phyloP scores from a whole-genome alignment of 2,329 filamentous ascomycete genomes.

The Lachnellula suecica region DNA sequence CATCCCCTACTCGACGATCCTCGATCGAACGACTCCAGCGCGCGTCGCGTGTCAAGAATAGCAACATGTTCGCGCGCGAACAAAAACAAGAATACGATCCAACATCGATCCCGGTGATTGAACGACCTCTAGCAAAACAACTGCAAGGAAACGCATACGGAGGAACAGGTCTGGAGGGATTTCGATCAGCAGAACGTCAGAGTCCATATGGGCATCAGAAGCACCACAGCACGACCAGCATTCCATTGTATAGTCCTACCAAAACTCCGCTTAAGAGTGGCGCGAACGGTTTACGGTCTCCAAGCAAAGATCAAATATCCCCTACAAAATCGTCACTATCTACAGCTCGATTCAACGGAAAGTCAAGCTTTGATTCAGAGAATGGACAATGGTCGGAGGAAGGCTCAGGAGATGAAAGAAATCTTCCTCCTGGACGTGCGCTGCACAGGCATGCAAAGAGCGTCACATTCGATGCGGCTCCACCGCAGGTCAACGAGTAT shows the following conservation, averaged over 20 bases:
- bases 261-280: constrained; percentile 39
- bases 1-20: constrained; percentile 74
- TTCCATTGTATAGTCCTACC: constrained; percentile 54
- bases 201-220: constrained; percentile 44
- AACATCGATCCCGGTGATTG: constrained; percentile 70
- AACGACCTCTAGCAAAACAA: constrained; percentile 75
- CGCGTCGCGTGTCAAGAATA: constrained; percentile 95
- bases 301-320: constrained; percentile 71
- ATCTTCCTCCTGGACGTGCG: constrained; percentile 63
- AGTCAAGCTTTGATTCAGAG: constrained; percentile 64
- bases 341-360: constrained; percentile 60
- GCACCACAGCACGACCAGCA: constrained; percentile 59
- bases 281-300: constrained; percentile 38
- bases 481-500: constrained; percentile 95
- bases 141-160: constrained; percentile 72
- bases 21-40: constrained; percentile 95
- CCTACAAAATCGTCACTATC: constrained; percentile 90
- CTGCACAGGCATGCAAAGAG: constrained; percentile 89
- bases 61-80: constrained; percentile 93
- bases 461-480: constrained; percentile 92
- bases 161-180: constrained; percentile 53
- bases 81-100: constrained; percentile 93
- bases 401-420: constrained; percentile 58
- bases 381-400: constrained; percentile 67
- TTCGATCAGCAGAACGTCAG: constrained; percentile 49